A percentile compares a stretch with the other conserved stretches of the same genome.
These are phyloP conservation scores for Rhododendron simsii DNA, from an alignment of 148 eudicot species.

Conservation along the genomic window DNA sequence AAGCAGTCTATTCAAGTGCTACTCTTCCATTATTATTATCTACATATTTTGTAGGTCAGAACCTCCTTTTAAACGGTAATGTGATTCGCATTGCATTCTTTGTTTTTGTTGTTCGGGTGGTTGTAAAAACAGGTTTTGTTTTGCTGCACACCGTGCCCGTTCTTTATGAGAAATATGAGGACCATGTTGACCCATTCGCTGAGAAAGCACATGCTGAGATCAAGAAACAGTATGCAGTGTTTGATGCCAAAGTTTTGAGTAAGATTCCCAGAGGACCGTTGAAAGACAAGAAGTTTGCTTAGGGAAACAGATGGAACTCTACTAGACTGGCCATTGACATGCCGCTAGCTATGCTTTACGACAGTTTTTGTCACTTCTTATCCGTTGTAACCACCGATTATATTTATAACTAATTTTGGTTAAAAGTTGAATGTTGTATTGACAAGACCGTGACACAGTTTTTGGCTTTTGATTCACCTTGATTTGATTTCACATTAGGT, in stretches of 20 bases:
- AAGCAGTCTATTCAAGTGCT: slow-evolving; percentile 6
- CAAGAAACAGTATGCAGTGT: slow-evolving; percentile 25
- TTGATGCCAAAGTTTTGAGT: slow-evolving; percentile 18
- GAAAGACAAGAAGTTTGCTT: slow-evolving; percentile 22
- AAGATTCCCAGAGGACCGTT: slow-evolving; percentile 21
- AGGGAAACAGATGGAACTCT: not conserved
- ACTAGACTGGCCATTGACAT: not conserved
- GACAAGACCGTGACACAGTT: not conserved
- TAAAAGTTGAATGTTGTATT: not conserved
- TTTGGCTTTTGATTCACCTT: not conserved
- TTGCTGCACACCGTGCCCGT: slow-evolving; percentile 54
- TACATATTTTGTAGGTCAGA: not conserved
- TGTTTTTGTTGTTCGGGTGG: not conserved
- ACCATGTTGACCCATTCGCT: slow-evolving; percentile 39
- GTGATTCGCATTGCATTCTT: not conserved
- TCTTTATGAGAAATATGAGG: slow-evolving; percentile 51
- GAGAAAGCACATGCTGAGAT: slow-evolving; percentile 36
- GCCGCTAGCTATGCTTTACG: not conserved
- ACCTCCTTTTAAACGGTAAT: not conserved
- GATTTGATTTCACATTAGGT: not conserved
- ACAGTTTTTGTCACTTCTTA: not conserved
- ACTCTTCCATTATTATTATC: not conserved
- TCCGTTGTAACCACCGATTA: not conserved
- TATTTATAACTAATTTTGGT: not conserved
- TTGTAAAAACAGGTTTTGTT: slow-evolving; percentile 38